phyloP scores from a whole-genome alignment of 139 green algal species.

The Haematococcus sp. region DNA sequence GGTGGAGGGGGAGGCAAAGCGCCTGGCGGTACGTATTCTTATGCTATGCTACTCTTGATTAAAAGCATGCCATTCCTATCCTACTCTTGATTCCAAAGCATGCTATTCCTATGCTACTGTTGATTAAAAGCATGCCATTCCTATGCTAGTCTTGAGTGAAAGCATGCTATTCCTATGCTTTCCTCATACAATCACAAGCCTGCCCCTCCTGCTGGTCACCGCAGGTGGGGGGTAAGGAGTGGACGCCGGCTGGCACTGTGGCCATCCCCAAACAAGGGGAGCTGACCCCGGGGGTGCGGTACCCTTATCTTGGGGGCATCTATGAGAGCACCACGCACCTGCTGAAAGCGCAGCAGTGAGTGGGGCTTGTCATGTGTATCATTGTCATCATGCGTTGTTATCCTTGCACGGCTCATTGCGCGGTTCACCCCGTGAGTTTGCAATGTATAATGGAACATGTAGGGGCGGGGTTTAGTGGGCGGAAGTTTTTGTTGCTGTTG shows the following conservation, averaged over 20 bases:
- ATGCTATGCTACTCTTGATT: not conserved
- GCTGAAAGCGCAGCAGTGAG: too few relatives aligned
- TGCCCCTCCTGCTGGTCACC: not conserved
- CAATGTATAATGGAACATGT: too few relatives aligned
- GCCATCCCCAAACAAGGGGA: slow-evolving; percentile 23
- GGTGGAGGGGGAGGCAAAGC: slow-evolving; percentile 40
- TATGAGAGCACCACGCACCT: slow-evolving; percentile 23
- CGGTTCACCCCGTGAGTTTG: too few relatives aligned
- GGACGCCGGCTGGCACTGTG: slow-evolving; percentile 13
- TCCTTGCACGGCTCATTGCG: too few relatives aligned
- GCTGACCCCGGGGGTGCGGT: slow-evolving; percentile 12
- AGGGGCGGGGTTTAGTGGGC: too few relatives aligned
- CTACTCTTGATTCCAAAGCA: not conserved
- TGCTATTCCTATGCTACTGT: too few relatives aligned
- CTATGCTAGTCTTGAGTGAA: not conserved
- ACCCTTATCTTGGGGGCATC: slow-evolving; percentile 39
- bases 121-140: too few relatives aligned
- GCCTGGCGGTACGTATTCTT: slow-evolving; percentile 31
- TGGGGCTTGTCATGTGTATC: too few relatives aligned
- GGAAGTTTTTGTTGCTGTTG: too few relatives aligned
- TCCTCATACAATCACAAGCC: too few relatives aligned
- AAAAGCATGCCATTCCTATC: not conserved
- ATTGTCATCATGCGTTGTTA: too few relatives aligned
- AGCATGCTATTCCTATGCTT: not conserved
- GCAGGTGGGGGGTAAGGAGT: slow-evolving; percentile 41